Base-by-base conservation (phyloP, 306 rosid genomes). In the Gleditsia sinensis region DNA sequence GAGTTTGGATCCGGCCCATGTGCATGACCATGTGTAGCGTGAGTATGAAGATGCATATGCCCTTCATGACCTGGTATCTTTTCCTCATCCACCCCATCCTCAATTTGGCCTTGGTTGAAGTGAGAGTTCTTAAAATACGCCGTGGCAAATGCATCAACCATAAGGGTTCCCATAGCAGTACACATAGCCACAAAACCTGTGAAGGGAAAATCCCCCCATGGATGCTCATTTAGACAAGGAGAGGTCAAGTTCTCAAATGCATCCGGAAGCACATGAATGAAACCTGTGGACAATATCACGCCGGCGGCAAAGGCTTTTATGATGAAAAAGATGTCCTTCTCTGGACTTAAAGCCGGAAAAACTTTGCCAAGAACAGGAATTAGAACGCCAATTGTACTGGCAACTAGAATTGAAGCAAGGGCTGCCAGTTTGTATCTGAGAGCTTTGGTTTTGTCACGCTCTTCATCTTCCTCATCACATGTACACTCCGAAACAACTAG, bases 151-250 rank as follows among this genome's bases (percentile, higher is more conserved):
- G 96, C 59, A 30, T 93, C 98, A 9, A 93, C 70, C 97, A 93
- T 89, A 6, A 91, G 76, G 8, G 98, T 89, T 0, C 80, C 94
- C 39, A 91, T 93, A 0, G 96, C 89, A 0, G 96, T 75, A 65
- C 85, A 56, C 98, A 93, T 93, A 0, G 98, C 97, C 9, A 91
- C 92, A 2, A 93, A 93, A 0, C 98, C 98, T 0, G 98, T 88
- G 43, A 93, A 91, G 0, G 98, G 94, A 59, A 93, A 93, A 0
- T 84, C 85, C 0, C 64, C 71, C 96, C 93, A 91, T 0, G 92
- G 92, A 54, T 87, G 71, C 12, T 88, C 76, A 0, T 57, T 71
- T 9, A 91, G 16, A n/a, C 87, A 57, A 0, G 96, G 83, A 0
- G 88, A 82, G 0, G 88, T 83, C 2, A 93, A 69, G 3, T 12